These are phyloP conservation scores for Raddia distichophylla DNA, from an alignment of 176 grass and related monocot species.

Conservation along the genomic window DNA sequence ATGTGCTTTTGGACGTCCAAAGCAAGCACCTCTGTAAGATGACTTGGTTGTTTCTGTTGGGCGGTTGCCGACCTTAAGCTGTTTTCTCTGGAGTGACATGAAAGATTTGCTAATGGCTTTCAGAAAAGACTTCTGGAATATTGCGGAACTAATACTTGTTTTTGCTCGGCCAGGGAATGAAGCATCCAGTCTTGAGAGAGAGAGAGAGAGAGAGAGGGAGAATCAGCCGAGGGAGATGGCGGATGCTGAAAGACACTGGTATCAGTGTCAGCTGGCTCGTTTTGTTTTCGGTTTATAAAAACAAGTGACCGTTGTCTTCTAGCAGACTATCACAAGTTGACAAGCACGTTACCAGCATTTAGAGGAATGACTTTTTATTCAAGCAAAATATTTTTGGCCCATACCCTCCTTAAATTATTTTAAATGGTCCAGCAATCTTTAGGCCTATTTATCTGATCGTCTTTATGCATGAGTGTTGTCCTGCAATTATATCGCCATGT, in stretches of 20 bases:
- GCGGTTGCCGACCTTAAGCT: constrained; percentile 76
- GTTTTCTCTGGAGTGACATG: constrained; percentile 63
- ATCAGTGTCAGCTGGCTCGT: constrained; percentile 47
- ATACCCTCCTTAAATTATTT: background rate
- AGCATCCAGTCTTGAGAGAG: constrained; percentile 43
- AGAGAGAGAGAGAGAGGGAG: background rate
- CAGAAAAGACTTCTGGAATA: constrained; percentile 80
- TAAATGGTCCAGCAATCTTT: background rate
- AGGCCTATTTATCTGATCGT: background rate
- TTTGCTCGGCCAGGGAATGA: constrained; percentile 63
- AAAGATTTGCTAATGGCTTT: constrained; percentile 84
- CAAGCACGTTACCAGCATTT: background rate
- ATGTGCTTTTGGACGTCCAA: constrained; percentile 57
- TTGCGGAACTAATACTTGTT: constrained; percentile 48
- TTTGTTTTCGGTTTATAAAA: constrained; percentile 80
- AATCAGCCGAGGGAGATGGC: constrained; percentile 55
- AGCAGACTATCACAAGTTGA: constrained; percentile 50
- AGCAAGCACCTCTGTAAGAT: constrained; percentile 81
- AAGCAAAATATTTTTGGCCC: background rate
- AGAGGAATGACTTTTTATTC: background rate
- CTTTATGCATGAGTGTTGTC: background rate
- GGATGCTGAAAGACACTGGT: constrained; percentile 49
- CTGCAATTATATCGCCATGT: background rate
- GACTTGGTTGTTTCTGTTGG: constrained; percentile 59
- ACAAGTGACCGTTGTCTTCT: background rate